Percentiles rank a stretch among this genome's conserved stretches.
Conservation (phyloP, 2,329 filamentous ascomycete genomes). For the Parasarocladium wereldwijsianum region DNA sequence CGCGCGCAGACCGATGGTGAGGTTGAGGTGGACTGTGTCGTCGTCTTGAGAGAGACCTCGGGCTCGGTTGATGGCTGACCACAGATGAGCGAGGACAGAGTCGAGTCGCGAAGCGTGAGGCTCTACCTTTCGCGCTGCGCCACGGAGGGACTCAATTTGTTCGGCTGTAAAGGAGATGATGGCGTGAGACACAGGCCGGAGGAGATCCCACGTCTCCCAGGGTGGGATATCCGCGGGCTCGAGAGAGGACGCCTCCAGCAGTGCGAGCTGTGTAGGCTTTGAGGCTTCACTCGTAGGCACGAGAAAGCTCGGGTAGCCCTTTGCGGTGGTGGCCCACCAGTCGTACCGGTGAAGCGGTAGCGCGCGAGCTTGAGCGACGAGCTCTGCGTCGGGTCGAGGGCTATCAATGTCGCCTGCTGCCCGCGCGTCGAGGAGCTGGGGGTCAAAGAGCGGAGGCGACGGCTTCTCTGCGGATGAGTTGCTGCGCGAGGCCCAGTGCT, state of each 20-base stretch:
- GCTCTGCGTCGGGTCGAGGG: conserved; percentile 2
- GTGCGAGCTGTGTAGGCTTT: not conserved
- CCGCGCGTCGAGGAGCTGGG: conserved; percentile 7
- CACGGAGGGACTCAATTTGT: conserved; percentile 8
- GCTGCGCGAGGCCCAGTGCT: conserved; percentile 10
- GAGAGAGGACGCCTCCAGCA: conserved; percentile 5
- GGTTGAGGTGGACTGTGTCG: conserved; percentile 1
- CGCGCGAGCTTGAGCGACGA: conserved; percentile 5
- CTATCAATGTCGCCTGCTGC: conserved; percentile 10
- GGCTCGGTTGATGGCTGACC: conserved; percentile 13
- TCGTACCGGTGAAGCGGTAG: conserved; percentile 12
- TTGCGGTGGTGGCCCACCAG: conserved; percentile 9
- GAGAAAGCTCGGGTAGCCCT: not conserved
- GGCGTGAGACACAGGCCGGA: conserved; percentile 10
- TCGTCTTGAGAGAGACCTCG: conserved; percentile 5
- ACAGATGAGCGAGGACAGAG: conserved; percentile 11
- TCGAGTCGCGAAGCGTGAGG: conserved; percentile 6
- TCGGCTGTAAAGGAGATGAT: conserved; percentile 9
- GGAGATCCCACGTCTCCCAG: conserved; percentile 9
- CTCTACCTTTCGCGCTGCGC: not conserved
- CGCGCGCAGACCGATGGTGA: not conserved
- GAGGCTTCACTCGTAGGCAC: not conserved
- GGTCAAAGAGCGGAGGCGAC: conserved; percentile 4
- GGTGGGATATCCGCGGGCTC: conserved; percentile 2
- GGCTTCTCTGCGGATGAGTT: rapidly evolving